A percentile compares a stretch with the other conserved stretches of the same genome.
Evolutionary conservation across 768 basidiomycete genomes (phyloP).

Genomic region (Xerocomellus chrysenteron): DNA sequence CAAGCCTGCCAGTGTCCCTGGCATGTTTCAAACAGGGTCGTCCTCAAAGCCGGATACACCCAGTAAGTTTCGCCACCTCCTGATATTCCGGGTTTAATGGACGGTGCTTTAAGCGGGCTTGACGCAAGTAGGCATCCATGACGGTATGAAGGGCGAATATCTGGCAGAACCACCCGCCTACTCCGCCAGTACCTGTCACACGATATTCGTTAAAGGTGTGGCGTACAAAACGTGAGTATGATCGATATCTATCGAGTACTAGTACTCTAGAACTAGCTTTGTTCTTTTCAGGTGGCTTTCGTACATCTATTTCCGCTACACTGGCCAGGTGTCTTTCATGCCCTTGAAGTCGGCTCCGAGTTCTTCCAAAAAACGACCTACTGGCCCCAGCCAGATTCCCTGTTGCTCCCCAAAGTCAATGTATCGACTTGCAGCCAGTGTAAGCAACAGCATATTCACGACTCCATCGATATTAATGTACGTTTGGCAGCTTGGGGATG

Average conservation of each 20-base stretch:
- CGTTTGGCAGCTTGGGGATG: constrained; percentile 23
- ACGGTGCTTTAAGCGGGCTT: not conserved
- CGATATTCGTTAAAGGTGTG: constrained; percentile 28
- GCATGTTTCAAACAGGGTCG: not conserved
- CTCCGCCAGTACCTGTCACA: constrained; percentile 21
- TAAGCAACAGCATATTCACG: constrained; percentile 7
- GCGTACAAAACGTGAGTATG: constrained; percentile 29
- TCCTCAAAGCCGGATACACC: constrained; percentile 1
- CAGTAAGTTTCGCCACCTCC: constrained; percentile 4
- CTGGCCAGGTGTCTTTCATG: constrained; percentile 26
- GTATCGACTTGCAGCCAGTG: constrained; percentile 34
- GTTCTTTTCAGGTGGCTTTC: constrained; percentile 21
- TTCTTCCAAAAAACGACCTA: not conserved
- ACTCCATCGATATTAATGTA: not conserved
- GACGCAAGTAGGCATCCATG: not conserved
- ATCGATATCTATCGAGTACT: not conserved
- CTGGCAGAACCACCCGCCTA: constrained; percentile 19
- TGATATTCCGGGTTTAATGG: not conserved
- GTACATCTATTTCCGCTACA: constrained; percentile 32
- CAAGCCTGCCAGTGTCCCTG: not conserved
- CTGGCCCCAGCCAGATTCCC: not conserved
- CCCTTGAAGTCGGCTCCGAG: constrained; percentile 22
- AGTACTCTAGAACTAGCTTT: not conserved
- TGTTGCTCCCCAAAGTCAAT: constrained; percentile 39
- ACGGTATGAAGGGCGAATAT: not conserved